Evolutionary conservation across 768 basidiomycete genomes (phyloP).

Genomic region (Hemileccinum rubropunctum): DNA sequence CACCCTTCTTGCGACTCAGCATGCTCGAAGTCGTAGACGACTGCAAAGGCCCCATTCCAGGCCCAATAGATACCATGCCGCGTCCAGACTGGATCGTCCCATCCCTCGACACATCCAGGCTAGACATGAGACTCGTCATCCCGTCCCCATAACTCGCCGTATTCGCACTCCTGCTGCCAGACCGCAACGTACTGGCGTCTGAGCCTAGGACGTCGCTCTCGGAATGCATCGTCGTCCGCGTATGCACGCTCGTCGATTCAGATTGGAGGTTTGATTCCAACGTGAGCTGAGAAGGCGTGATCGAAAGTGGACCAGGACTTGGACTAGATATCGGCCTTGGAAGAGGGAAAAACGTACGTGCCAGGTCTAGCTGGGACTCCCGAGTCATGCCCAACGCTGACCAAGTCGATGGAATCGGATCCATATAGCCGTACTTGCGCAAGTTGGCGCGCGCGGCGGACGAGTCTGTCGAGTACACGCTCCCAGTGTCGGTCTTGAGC

Average conservation of each 20-base stretch:
- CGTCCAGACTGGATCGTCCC: slow-evolving; percentile 8
- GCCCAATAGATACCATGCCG: background rate
- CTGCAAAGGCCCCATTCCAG: background rate
- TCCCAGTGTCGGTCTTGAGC: slow-evolving; percentile 15
- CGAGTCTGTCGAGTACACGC: slow-evolving; percentile 27
- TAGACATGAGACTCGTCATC: background rate
- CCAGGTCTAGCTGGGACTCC: slow-evolving; percentile 18
- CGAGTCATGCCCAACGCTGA: slow-evolving; percentile 11
- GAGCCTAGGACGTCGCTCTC: background rate
- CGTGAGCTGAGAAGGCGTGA: slow-evolving; percentile 4
- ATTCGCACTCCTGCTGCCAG: background rate
- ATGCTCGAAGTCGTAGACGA: slow-evolving; percentile 14
- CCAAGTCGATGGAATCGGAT: slow-evolving; percentile 24
- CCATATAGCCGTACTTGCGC: slow-evolving; percentile 23
- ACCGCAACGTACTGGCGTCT: background rate
- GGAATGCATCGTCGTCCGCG: slow-evolving; percentile 1
- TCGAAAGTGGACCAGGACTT: slow-evolving; percentile 1
- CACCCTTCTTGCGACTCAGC: slow-evolving; percentile 22
- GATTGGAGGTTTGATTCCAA: slow-evolving; percentile 4
- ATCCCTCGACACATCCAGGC: slow-evolving; percentile 14
- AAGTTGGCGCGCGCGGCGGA: slow-evolving; percentile 20
- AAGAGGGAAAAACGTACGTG: background rate
- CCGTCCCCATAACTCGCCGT: background rate
- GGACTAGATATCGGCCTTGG: background rate
- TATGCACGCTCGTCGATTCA: slow-evolving; percentile 1